Evolutionary conservation across 345 rosid species (phyloP).

Genomic region (Euclidium syriacum): DNA sequence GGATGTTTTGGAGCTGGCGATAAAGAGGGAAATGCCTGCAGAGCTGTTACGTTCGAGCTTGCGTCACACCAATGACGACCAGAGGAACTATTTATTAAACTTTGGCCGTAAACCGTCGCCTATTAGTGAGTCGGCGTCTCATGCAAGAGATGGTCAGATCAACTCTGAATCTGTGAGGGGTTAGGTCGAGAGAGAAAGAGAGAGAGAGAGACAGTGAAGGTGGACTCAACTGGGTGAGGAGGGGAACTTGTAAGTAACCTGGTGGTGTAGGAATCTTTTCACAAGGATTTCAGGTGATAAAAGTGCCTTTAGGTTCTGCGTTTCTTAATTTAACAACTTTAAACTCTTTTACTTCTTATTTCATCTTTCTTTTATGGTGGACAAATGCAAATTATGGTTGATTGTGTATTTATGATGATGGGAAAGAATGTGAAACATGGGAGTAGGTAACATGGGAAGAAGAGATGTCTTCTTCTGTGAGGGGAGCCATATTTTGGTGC

Average conservation of each 20-base stretch:
- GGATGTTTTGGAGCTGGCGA: constrained; percentile 59
- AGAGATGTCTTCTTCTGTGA: constrained; percentile 28
- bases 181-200: constrained; percentile 21
- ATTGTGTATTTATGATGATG: constrained; percentile 43
- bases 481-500: constrained; percentile 64
- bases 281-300: constrained; percentile 25
- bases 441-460: constrained; percentile 35
- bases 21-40: constrained; percentile 89
- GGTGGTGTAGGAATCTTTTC: constrained; percentile 32
- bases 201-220: background rate
- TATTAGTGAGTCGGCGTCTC: constrained; percentile 37
- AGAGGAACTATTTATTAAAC: constrained; percentile 67
- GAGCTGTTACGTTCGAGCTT: constrained; percentile 95
- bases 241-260: constrained; percentile 31
- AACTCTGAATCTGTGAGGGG: constrained; percentile 77
- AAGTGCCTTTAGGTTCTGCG: constrained; percentile 21
- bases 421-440: constrained; percentile 38
- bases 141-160: constrained; percentile 44
- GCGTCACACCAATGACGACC: constrained; percentile 75
- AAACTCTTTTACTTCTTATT: constrained; percentile 14
- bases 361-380: constrained; percentile 8
- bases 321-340: background rate
- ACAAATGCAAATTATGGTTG: constrained; percentile 32
- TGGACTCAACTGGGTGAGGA: constrained; percentile 30
- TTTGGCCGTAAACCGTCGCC: constrained; percentile 67